Percentiles rank a stretch among this genome's conserved stretches.
These are phyloP conservation scores for Dimocarpus longan DNA, from an alignment of 345 rosid genomes.

Conservation along the genomic window DNA sequence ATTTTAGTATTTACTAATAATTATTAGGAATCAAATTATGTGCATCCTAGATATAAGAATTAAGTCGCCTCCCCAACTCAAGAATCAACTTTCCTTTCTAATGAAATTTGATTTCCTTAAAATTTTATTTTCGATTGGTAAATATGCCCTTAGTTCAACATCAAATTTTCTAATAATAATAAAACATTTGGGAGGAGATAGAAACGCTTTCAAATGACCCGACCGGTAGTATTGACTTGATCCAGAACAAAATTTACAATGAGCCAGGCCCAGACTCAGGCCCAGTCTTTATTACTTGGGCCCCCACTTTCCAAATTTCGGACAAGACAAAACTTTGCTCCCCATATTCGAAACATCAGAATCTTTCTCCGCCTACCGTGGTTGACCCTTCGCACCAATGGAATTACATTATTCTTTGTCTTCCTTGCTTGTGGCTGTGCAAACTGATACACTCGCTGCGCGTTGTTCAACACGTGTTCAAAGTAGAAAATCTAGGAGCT, in stretches of 20 bases:
- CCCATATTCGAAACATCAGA: background rate
- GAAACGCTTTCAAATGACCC: no score
- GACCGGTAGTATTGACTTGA: no score
- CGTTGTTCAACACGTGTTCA: background rate
- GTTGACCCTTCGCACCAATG: background rate
- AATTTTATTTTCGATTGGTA: no score
- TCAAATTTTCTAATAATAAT: no score
- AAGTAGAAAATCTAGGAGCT: background rate
- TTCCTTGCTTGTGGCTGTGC: background rate
- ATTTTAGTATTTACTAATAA: no score
- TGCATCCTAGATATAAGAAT: no score
- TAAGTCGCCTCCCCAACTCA: no score
- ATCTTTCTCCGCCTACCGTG: background rate
- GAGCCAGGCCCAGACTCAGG: background rate
- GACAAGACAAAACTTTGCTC: slow-evolving; percentile 12
- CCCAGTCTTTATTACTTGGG: background rate
- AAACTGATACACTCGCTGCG: background rate
- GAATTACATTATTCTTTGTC: background rate
- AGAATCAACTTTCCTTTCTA: no score
- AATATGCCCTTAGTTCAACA: no score
- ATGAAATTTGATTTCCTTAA: no score
- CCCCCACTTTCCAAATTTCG: background rate
- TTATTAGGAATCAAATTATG: no score
- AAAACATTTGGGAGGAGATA: no score
- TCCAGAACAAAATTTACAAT: background rate